These are phyloP conservation scores for Elongisporangium undulatum DNA, from an alignment of 352 stramenopile species.

Conservation along the genomic window DNA sequence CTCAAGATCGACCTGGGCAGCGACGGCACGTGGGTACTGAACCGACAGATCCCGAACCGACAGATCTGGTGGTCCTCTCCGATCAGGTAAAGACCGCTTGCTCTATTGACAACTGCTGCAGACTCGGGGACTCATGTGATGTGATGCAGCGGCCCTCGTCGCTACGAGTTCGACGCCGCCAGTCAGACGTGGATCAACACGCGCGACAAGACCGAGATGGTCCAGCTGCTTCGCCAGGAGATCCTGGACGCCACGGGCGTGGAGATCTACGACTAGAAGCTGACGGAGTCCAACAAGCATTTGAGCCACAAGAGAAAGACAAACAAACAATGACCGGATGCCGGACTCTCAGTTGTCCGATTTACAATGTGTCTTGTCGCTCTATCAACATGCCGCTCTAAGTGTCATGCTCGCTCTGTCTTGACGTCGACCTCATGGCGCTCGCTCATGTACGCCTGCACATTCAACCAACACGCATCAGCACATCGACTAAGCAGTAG, in stretches of 20 bases:
- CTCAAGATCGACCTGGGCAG: constrained; percentile 93
- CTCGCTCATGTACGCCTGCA: constrained; percentile 72
- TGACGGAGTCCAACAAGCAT: constrained; percentile 3
- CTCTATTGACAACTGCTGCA: background rate
- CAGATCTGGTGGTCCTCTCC: constrained; percentile 98
- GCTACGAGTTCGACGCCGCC: constrained; percentile 82
- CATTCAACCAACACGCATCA: constrained; percentile 7
- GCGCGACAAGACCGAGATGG: constrained; percentile 68
- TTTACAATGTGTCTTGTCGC: background rate
- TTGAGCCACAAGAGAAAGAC: background rate
- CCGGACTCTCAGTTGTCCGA: background rate
- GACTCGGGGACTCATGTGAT: background rate
- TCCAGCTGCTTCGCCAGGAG: constrained; percentile 66
- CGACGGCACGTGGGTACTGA: constrained; percentile 96
- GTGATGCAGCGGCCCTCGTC: constrained; percentile 71
- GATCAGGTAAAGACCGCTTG: constrained; percentile 56
- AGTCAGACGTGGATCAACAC: constrained; percentile 81
- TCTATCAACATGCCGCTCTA: background rate
- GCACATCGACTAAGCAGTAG: background rate
- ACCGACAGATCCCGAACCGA: constrained; percentile 97
- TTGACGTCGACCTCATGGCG: constrained; percentile 65
- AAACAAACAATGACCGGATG: background rate
- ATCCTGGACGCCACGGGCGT: constrained; percentile 79
- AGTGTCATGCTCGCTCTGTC: constrained; percentile 19
- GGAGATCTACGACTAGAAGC: constrained; percentile 58